Percentiles rank a stretch among this genome's conserved stretches.
Evolutionary conservation across 148 eudicot species (phyloP).

Genomic region (Polygonum aviculare): DNA sequence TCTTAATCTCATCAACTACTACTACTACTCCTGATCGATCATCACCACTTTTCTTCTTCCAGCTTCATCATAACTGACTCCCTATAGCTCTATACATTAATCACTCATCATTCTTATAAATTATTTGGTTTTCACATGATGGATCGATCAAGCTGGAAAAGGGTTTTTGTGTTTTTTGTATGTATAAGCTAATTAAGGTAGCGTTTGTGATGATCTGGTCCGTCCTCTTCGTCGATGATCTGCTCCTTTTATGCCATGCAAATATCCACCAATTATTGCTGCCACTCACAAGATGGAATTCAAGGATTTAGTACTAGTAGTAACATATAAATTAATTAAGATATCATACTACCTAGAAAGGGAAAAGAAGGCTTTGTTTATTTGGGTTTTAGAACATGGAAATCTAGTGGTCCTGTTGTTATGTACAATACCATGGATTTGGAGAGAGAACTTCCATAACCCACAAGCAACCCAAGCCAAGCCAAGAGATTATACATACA

Average conservation of each 20-base stretch:
- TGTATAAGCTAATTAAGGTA: too few species aligned
- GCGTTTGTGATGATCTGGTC: not conserved
- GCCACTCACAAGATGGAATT: not conserved
- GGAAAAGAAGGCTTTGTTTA: not conserved
- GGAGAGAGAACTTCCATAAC: not conserved
- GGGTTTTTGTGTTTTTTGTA: not conserved
- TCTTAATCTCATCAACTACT: not conserved
- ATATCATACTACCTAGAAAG: not conserved
- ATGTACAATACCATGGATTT: not conserved
- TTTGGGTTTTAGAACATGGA: not conserved
- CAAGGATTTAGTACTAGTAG: not conserved
- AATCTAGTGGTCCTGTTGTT: not conserved
- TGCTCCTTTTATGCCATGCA: conserved; percentile 1
- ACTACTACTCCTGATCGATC: not conserved
- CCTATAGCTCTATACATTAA: not conserved
- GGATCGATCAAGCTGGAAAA: not conserved
- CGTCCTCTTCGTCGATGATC: not conserved
- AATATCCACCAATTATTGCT: not conserved
- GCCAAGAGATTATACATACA: not conserved
- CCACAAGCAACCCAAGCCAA: not conserved
- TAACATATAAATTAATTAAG: too few species aligned
- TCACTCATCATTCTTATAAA: not conserved
- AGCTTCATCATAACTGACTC: too few species aligned
- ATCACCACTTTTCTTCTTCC: not conserved
- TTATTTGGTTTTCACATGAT: too few species aligned